phyloP scores from a whole-genome alignment of 2,329 filamentous ascomycete genomes.

The Aspergillus arachidicola region DNA sequence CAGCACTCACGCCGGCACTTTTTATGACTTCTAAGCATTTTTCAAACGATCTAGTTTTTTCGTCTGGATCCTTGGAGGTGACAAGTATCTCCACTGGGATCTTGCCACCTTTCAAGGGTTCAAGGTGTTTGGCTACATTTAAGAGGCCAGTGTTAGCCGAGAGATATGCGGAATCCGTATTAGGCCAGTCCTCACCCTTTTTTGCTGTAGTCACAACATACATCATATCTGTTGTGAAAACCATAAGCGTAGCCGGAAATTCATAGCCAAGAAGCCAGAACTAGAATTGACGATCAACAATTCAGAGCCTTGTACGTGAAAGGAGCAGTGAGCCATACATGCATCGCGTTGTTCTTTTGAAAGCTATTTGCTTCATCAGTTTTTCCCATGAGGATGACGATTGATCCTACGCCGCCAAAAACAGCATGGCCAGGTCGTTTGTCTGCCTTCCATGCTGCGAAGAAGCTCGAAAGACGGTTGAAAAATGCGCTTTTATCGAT shows the following conservation, averaged over 20 bases:
- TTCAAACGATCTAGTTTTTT: constrained; percentile 87
- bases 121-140: constrained; percentile 79
- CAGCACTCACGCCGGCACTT: constrained; percentile 70
- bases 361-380: constrained; percentile 85
- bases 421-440: constrained; percentile 82
- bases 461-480: constrained; percentile 83
- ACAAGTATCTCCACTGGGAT: constrained; percentile 91
- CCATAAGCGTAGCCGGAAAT: constrained; percentile 92
- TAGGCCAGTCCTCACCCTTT: constrained; percentile 68
- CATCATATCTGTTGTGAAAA: constrained; percentile 84
- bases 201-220: constrained; percentile 96
- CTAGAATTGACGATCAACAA: constrained; percentile 49
- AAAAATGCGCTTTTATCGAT: constrained; percentile 95
- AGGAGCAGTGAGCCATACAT: constrained; percentile 62
- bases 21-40: constrained; percentile 87
- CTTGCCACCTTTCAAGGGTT: constrained; percentile 87
- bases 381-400: constrained; percentile 92
- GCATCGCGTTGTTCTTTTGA: constrained; percentile 94
- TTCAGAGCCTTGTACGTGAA: not conserved
- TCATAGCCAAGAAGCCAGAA: constrained; percentile 99
- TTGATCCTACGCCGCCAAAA: constrained; percentile 83
- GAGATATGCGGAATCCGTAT: not conserved
- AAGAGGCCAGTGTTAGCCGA: not conserved
- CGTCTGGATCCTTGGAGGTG: constrained; percentile 84
- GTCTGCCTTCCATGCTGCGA: constrained; percentile 94